Evolutionary conservation across 331 rosid species (phyloP), one percentile per base, ranked within the genome.

Genomic region (Erythrophleum ivorense): DNA sequence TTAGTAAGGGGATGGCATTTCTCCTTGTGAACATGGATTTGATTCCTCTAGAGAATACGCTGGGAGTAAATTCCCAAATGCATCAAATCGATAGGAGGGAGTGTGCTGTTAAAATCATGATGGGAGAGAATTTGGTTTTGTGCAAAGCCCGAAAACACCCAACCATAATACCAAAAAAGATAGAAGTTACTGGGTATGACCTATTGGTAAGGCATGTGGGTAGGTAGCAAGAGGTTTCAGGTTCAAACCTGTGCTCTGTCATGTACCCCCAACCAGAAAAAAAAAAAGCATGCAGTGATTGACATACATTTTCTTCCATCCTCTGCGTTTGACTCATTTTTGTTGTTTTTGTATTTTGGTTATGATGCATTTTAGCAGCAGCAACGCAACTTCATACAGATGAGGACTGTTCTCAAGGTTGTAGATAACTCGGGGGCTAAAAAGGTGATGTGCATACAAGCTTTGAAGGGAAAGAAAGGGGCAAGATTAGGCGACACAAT

Each of bases 361-460:
- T 59, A 6, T 52, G 43, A 5, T 69, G 18, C 40, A 63, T 43
- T 74, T 69, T 74, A 78, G 68, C 90, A 92, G 97, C 97, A 91
- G 76, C 94, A 75, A 46, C 91, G 97, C 64, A 91, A 88, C 71
- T 94, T 92, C 88, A 89, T 92, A 60, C 97, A 94, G 83, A 92
- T 94, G 97, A 85, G 98, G 78, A 94, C 97, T 21, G 91, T 92
- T 73, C 97, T 94, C 66, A 91, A 94, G 90, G 98, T 94, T 40
- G 95, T 89, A 50, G 98, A 94, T 80, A 94, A 94, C 57, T 92
- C 95, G 0, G 97, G 95, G 31, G 97, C 95, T 0, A 91, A 92
- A 79, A 92, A 91, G 87, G 97, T 94, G 80, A 94, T 91, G 97
- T 94, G 97, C 88, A 94, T 91, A 75, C 95, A 91, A 76, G 91